Conservation (phyloP, 352 stramenopile species). For the Aphanomyces invadans region DNA sequence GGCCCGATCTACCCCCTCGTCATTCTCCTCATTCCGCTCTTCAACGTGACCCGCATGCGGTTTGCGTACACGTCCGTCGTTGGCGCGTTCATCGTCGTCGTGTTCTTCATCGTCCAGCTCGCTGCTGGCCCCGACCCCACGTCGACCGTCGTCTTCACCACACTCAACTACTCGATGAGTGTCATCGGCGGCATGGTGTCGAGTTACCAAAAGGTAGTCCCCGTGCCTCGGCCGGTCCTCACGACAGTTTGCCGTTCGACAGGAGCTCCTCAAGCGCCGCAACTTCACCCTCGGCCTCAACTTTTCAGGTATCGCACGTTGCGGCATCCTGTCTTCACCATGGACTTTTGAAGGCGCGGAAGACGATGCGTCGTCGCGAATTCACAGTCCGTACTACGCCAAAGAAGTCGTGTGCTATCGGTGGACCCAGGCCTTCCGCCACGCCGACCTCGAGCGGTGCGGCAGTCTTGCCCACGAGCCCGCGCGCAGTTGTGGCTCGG, state of each 20-base stretch:
- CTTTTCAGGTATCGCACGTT: slow-evolving; percentile 28
- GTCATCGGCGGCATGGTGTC: slow-evolving; percentile 74
- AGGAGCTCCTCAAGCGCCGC: slow-evolving; percentile 59
- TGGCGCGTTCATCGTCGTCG: slow-evolving; percentile 60
- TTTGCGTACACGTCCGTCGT: slow-evolving; percentile 64
- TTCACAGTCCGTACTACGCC: slow-evolving; percentile 63
- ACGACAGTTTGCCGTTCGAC: neutral
- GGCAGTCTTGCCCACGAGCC: neutral
- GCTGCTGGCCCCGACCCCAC: slow-evolving; percentile 8
- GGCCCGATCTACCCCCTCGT: slow-evolving; percentile 63
- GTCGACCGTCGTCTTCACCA: slow-evolving; percentile 40
- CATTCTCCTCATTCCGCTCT: slow-evolving; percentile 70
- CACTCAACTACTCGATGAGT: slow-evolving; percentile 76
- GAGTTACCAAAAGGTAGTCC: slow-evolving; percentile 39
- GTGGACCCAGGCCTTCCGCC: slow-evolving; percentile 57
- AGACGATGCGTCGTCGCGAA: slow-evolving; percentile 50
- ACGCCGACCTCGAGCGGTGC: slow-evolving; percentile 61
- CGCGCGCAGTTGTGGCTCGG: no score
- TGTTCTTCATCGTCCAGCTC: slow-evolving; percentile 27
- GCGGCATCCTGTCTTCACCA: neutral
- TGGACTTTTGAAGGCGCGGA: slow-evolving; percentile 36
- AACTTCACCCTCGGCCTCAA: slow-evolving; percentile 72
- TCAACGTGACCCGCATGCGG: slow-evolving; percentile 69
- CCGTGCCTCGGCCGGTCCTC: neutral
- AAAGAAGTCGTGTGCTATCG: slow-evolving; percentile 56